Conservation (phyloP, 2,329 filamentous ascomycete species). For the Myriangium duriaei region DNA sequence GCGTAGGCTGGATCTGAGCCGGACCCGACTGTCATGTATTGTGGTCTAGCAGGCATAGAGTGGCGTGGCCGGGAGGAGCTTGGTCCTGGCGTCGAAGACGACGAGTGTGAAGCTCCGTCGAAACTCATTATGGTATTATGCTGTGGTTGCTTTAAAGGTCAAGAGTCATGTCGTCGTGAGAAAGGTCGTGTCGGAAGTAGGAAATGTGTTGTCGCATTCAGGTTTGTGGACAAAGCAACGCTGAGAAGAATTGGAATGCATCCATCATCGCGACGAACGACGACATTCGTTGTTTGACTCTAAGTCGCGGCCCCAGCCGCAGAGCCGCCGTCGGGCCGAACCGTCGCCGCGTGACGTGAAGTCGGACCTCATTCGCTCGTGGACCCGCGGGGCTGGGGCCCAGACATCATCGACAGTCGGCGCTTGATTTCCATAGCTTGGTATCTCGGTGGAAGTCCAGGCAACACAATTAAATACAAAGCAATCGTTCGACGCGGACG, state of each 20-base stretch:
- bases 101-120: conserved; percentile 20
- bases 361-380: too few species aligned
- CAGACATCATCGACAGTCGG: too few species aligned
- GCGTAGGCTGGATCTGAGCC: conserved; percentile 74
- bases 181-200: conserved; percentile 4
- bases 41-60: conserved; percentile 32
- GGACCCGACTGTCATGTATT: conserved; percentile 79
- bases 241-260: conserved; percentile 8
- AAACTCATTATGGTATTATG: conserved; percentile 20
- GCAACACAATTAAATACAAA: too few species aligned
- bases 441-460: too few species aligned
- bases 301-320: conserved; percentile 3
- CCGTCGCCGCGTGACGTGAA: too few species aligned
- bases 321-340: conserved; percentile 6
- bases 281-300: background rate
- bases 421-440: too few species aligned
- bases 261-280: background rate
- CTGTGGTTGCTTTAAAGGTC: background rate
- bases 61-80: conserved; percentile 17
- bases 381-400: too few species aligned
- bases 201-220: background rate
- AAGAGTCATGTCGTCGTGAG: conserved; percentile 2
- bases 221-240: conserved; percentile 6
- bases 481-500: too few species aligned
- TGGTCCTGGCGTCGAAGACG: conserved; percentile 16